Base-by-base conservation (phyloP, 2,329 filamentous ascomycete species). In the Talaromyces sp. region DNA sequence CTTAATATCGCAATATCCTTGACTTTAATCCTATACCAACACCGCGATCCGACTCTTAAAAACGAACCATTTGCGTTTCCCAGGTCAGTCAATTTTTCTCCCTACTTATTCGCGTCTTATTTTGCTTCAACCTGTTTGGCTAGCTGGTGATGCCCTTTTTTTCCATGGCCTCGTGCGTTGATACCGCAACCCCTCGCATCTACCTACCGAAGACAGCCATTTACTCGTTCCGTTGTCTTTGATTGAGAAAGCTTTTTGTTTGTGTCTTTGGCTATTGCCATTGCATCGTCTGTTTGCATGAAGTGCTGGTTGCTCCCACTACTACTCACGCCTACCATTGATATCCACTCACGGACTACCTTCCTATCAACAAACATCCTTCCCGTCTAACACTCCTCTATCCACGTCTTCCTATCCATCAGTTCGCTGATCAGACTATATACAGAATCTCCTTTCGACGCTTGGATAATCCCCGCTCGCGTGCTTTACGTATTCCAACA, bases 401-500 rank as follows among this genome's bases (percentile, higher is more conserved):
- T 35, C 50, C 19, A 15, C n/a, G 11, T 33, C 25, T 52, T 52
- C 13, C 25, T 15, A 13, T 22, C n/a, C 33, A 56, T 37, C 50
- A 56, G 13, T 3, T 6, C 52, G 31, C 52, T 56, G 19, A 56
- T n/a, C 17, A 37, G 15, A 52, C 9, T 1, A 25, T 25, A 7
- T 39, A 37, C 11, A 37, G n/a, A 56, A 19, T 35, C 17, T 22
- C 33, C 11, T 3, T 11, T 9, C 50, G n/a, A 39, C 52, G 43
- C 31, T 61, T 62, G 58, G 58, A 61, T 62, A 58, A 57, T 41
- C 50, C 52, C 19, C 56, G 22, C 33, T 33, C 27, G 17, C 60
- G 60, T 54, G 35, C 50, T 47, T 49, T 62, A 43, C 33, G 27
- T 62, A 39, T 63, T 70, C 68, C 67, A 68, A 58, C 63, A 63